These are phyloP conservation scores for Selenicereus undatus DNA, from an alignment of 148 eudicot genomes.

Conservation along the genomic window DNA sequence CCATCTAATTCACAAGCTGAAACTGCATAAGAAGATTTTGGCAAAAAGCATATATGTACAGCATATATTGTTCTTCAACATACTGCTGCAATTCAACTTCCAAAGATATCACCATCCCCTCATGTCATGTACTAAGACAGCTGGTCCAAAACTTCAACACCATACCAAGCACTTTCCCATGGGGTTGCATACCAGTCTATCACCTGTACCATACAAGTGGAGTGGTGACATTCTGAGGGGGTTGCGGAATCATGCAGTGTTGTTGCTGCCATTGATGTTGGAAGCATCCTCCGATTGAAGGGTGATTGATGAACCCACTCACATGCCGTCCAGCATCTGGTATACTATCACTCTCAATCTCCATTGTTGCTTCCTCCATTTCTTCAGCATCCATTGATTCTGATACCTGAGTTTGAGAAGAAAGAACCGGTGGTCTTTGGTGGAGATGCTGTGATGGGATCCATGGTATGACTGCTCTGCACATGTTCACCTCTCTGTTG, in stretches of 20 bases:
- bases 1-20: conserved; percentile 3
- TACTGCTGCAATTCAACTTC: not conserved
- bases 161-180: no score
- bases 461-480: conserved; percentile 86
- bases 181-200: conserved; percentile 1
- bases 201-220: conserved; percentile 65
- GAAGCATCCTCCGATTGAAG: conserved; percentile 29
- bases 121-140: no score
- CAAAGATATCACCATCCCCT: not conserved
- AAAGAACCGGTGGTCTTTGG: conserved; percentile 17
- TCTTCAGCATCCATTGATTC: conserved; percentile 73
- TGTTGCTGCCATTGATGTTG: conserved; percentile 67
- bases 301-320: conserved; percentile 6
- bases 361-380: conserved; percentile 54
- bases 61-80: no score
- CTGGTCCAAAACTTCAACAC: no score
- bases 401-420: conserved; percentile 14
- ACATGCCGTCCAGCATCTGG: conserved; percentile 18
- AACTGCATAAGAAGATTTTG: not conserved
- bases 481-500: conserved; percentile 16
- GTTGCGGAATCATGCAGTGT: conserved; percentile 70
- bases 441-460: conserved; percentile 31
- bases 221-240: conserved; percentile 44
- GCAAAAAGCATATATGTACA: not conserved
- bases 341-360: conserved; percentile 44